Conservation (phyloP, 192 early-diverging fungal species). For the Coemansia sp. region DNA sequence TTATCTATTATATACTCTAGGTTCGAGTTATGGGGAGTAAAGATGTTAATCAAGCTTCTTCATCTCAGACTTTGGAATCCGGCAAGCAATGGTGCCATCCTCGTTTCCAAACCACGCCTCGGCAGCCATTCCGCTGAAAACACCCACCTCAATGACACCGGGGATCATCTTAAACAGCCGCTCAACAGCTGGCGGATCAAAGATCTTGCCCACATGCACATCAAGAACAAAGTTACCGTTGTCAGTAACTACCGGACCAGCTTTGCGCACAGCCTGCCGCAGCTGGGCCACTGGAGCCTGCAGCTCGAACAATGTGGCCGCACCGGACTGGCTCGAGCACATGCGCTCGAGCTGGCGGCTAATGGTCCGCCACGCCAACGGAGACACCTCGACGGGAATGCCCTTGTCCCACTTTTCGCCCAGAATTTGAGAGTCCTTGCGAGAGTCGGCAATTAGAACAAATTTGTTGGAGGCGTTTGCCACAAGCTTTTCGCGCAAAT, state of each 20-base stretch:
- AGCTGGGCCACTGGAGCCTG: conserved; percentile 60
- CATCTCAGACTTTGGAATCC: conserved; percentile 23
- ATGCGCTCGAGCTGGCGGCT: conserved; percentile 54
- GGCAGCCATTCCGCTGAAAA: conserved; percentile 85
- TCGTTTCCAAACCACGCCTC: conserved; percentile 82
- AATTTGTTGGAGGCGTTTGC: conserved; percentile 79
- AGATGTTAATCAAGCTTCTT: conserved; percentile 15
- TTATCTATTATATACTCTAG: too few relatives aligned
- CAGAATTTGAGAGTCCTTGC: conserved; percentile 76
- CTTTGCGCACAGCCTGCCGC: conserved; percentile 83
- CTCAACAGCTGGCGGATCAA: conserved; percentile 60
- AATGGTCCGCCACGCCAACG: conserved; percentile 76
- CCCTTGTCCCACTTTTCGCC: conserved; percentile 87
- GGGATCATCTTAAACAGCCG: conserved; percentile 68
- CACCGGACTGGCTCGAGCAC: background rate
- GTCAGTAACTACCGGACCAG: conserved; percentile 92
- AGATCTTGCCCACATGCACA: conserved; percentile 76
- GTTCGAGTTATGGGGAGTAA: too few relatives aligned
- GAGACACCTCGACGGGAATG: conserved; percentile 88
- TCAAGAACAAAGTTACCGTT: conserved; percentile 93
- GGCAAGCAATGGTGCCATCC: conserved; percentile 64
- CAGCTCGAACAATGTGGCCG: conserved; percentile 24
- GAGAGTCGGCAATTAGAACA: conserved; percentile 86
- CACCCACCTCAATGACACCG: conserved; percentile 89
- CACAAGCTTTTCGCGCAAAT: conserved; percentile 92